These are phyloP conservation scores for Rhododendron simsii DNA, from an alignment of 148 eudicot species.

Conservation along the genomic window DNA sequence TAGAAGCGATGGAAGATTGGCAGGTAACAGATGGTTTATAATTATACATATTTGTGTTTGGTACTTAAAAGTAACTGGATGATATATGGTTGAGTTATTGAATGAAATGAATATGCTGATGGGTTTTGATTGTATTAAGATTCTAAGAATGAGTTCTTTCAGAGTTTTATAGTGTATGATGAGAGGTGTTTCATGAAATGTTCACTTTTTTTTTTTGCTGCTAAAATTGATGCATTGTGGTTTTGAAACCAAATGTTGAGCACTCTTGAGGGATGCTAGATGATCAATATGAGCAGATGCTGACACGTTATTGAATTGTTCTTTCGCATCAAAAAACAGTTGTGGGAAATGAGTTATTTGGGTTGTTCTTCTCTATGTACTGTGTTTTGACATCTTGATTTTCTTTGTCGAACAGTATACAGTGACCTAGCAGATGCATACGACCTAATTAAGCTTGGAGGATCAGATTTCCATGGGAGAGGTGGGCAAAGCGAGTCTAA, in stretches of 20 bases:
- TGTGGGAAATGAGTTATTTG: background rate
- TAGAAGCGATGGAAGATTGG: slow-evolving; percentile 87
- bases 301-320: background rate
- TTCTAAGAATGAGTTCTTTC: background rate
- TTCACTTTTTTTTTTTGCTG: background rate
- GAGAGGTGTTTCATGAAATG: background rate
- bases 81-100: background rate
- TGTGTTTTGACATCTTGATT: background rate
- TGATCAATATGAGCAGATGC: background rate
- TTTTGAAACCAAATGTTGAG: background rate
- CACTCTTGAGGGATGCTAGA: slow-evolving; percentile 4
- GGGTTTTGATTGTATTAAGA: background rate
- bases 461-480: slow-evolving; percentile 89
- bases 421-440: slow-evolving; percentile 83
- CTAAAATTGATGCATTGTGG: background rate
- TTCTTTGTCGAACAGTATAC: slow-evolving; percentile 42
- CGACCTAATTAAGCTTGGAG: slow-evolving; percentile 83
- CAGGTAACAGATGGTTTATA: slow-evolving; percentile 40
- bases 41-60: background rate
- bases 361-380: background rate
- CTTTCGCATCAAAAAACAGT: background rate
- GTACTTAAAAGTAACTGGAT: background rate
- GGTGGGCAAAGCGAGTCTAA: slow-evolving; percentile 74
- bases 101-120: background rate
- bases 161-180: background rate